Base-by-base conservation (phyloP, 257 asterid genomes). In the Solanum bulbocastanum region DNA sequence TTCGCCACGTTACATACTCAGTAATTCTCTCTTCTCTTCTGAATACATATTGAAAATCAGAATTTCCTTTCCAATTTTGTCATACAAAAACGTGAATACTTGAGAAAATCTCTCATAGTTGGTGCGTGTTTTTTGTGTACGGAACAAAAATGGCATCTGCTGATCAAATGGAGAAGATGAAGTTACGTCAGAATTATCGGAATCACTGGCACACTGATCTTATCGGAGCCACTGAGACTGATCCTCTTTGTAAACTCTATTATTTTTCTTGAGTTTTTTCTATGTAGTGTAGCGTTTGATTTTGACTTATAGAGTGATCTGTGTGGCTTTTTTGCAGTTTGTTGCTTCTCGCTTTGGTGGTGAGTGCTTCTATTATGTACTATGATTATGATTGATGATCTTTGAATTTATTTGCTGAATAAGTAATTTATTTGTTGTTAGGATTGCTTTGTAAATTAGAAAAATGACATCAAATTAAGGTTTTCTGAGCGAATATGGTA, bases 201-300 rank as follows among this genome's bases (percentile, higher is more conserved):
- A 89, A 91, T 83, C 35, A 36, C 20, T 89, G 91, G 91, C 93
- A 88, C 36, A 88, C 90, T 62, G 93, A 91, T 88, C 90, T 89
- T 82, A 56, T 86, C 88, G 60, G 58, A 14, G 83, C 91, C 56
- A 81, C 91, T 7, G 58, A 68, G 8, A 69, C 86, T 5, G 90
- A 91, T 86, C 93, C 93, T 35, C 85, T 87, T 27, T 91, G 93
- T 88, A 87, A 49, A 85, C 27, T 44, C 68, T 58, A 22, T 84
- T 7, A 4, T 35, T 49, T 27, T 74, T 1, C 39, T 40, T 7
- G 5, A 10, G 16, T 36, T 74, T 22, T 36, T 73, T 73, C 6
- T 83, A 0, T 37, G 12, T 15, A 37, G 14, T 4, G 46, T 40
- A 5, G 18, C 5, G 2, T 27, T 35, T 23, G 23, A 14, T 71